A percentile compares a stretch with the other conserved stretches of the same genome.
These are phyloP conservation scores for Apiotrichum akiyoshidainum DNA, from an alignment of 1,284 basidiomycete species.

Conservation along the genomic window DNA sequence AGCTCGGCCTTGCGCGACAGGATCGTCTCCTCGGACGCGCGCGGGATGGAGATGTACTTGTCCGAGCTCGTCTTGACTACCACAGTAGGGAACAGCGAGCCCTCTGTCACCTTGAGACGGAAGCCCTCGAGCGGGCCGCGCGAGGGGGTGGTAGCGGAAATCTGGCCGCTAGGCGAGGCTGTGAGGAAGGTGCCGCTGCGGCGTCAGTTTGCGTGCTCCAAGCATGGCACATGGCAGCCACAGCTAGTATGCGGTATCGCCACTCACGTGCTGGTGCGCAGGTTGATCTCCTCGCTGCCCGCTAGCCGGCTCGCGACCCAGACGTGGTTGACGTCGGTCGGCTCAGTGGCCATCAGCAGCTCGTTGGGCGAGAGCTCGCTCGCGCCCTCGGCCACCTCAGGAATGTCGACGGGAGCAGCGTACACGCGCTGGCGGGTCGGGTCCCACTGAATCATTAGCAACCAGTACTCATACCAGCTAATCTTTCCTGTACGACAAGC, in stretches of 20 bases:
- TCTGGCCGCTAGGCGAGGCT: slow-evolving; percentile 40
- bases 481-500: neutral
- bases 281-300: slow-evolving; percentile 52
- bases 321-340: slow-evolving; percentile 54
- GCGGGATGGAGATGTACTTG: slow-evolving; percentile 41
- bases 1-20: slow-evolving; percentile 58
- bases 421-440: slow-evolving; percentile 42
- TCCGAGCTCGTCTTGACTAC: slow-evolving; percentile 33
- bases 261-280: slow-evolving; percentile 49
- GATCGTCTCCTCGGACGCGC: slow-evolving; percentile 13
- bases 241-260: too few species aligned
- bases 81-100: slow-evolving; percentile 31
- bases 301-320: slow-evolving; percentile 55
- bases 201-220: neutral
- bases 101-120: slow-evolving; percentile 25
- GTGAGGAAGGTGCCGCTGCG: slow-evolving; percentile 49
- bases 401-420: slow-evolving; percentile 46
- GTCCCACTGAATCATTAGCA: slow-evolving; percentile 39
- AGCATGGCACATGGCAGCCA: too few species aligned
- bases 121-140: slow-evolving; percentile 51
- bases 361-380: slow-evolving; percentile 42
- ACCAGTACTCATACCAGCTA: neutral
- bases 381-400: slow-evolving; percentile 46
- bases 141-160: slow-evolving; percentile 46
- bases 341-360: slow-evolving; percentile 45